Percentiles rank a stretch among this genome's conserved stretches.
Evolutionary conservation across 495 filamentous ascomycete genomes (phyloP).

Genomic region (Talaromyces proteolyticus): DNA sequence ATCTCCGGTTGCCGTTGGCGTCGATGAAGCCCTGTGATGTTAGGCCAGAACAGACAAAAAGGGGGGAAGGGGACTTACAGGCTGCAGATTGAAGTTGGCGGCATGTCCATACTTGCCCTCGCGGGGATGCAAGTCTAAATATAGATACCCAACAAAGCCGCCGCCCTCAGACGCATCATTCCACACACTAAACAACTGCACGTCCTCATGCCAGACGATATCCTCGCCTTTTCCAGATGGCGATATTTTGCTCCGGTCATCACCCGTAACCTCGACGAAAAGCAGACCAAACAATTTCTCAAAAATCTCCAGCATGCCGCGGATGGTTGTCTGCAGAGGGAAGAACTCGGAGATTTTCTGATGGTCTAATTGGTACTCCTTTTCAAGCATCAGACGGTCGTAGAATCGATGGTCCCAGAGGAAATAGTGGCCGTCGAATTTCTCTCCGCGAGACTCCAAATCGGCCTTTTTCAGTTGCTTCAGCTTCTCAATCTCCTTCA

Average conservation of each 20-base stretch:
- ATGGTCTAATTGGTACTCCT: slow-evolving; percentile 84
- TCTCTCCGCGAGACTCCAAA: slow-evolving; percentile 48
- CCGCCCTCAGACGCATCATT: slow-evolving; percentile 58
- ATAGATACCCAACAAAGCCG: slow-evolving; percentile 67
- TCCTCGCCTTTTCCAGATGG: slow-evolving; percentile 55
- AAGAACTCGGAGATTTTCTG: slow-evolving; percentile 92
- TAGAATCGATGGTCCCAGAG: slow-evolving; percentile 90
- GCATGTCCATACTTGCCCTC: slow-evolving; percentile 66
- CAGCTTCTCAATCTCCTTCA: slow-evolving; percentile 67
- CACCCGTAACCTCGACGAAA: slow-evolving; percentile 73
- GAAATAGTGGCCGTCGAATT: slow-evolving; percentile 71
- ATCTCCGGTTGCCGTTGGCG: slow-evolving; percentile 51
- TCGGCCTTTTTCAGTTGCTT: slow-evolving; percentile 78
- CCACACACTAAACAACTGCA: slow-evolving; percentile 66
- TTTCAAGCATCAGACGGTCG: slow-evolving; percentile 86
- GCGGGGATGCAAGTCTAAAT: slow-evolving; percentile 62
- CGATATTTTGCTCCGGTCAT: slow-evolving; percentile 50
- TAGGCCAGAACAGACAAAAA: neutral
- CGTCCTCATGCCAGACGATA: slow-evolving; percentile 68
- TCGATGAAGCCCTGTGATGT: slow-evolving; percentile 46
- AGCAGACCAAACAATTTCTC: slow-evolving; percentile 87
- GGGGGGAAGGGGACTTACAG: slow-evolving; percentile 27
- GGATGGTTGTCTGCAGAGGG: slow-evolving; percentile 75
- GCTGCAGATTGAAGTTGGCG: slow-evolving; percentile 75
- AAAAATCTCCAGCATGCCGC: slow-evolving; percentile 91